Percentiles rank a stretch among this genome's conserved stretches.
Conservation (phyloP, 2,329 filamentous ascomycete genomes). For the Nigrospora osmanthi region DNA sequence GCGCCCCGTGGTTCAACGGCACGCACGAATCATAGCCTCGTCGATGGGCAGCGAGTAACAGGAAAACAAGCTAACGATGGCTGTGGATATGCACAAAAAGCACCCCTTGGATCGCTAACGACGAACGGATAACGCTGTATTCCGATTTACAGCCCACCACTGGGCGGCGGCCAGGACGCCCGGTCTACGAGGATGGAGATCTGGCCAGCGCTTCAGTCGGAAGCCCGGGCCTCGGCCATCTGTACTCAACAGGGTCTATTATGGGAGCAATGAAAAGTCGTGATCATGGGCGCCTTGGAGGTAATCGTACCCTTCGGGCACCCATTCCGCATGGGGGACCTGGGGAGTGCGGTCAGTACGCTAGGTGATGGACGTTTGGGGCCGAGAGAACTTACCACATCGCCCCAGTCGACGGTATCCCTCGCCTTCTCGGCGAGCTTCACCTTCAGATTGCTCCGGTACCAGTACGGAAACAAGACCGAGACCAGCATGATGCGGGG, state of each 20-base stretch:
- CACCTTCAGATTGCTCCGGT: constrained; percentile 22
- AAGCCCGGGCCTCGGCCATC: too few relatives aligned
- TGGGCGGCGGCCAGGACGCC: too few relatives aligned
- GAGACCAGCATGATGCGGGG: constrained; percentile 34
- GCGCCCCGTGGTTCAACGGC: not conserved
- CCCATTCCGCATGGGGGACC: constrained; percentile 24
- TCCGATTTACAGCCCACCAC: too few relatives aligned
- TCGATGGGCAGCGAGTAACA: too few relatives aligned
- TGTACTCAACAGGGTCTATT: not conserved
- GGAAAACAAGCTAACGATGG: too few relatives aligned
- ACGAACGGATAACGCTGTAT: too few relatives aligned
- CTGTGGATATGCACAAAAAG: too few relatives aligned
- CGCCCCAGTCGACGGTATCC: constrained; percentile 23
- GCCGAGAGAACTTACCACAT: constrained; percentile 12
- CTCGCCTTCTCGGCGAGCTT: constrained; percentile 20
- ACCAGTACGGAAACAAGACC: constrained; percentile 29
- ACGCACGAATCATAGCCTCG: too few relatives aligned
- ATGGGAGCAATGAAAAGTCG: constrained; percentile 21
- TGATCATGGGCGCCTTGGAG: constrained; percentile 25
- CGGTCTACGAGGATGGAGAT: too few relatives aligned
- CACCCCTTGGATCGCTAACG: too few relatives aligned
- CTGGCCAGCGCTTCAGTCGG: too few relatives aligned
- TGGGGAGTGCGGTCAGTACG: not conserved
- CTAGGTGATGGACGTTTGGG: not conserved
- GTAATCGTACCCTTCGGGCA: constrained; percentile 25